Evolutionary conservation across 1,139 yeast genomes (phyloP).

Genomic region (Debaryomyces sp.): DNA sequence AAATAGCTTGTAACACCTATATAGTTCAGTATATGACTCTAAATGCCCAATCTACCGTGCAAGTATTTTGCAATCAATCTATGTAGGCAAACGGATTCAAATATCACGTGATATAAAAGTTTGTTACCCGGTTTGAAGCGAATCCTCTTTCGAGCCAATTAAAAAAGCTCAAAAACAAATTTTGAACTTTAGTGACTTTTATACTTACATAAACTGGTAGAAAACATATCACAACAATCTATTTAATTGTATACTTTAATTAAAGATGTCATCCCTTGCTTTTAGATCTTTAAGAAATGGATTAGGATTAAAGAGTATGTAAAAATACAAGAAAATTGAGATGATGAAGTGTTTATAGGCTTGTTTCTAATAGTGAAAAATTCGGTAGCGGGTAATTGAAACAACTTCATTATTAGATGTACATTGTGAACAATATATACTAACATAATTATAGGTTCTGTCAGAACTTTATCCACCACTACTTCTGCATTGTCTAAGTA

Average conservation of each 20-base stretch:
- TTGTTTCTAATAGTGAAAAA: conserved; percentile 1
- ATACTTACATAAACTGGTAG: conserved; percentile 5
- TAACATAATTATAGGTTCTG: conserved; percentile 24
- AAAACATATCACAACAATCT: background rate
- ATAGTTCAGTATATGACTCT: background rate
- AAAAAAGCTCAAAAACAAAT: conserved; percentile 15
- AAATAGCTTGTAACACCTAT: conserved; percentile 33
- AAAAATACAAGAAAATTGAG: background rate
- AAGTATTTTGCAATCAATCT: background rate
- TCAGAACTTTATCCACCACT: conserved; percentile 47
- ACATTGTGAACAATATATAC: conserved; percentile 11
- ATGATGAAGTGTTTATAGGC: background rate
- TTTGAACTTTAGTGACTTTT: conserved; percentile 7
- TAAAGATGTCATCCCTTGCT: conserved; percentile 46
- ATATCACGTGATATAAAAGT: background rate
- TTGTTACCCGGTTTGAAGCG: conserved; percentile 12
- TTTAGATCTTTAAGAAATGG: conserved; percentile 58
- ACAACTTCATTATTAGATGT: background rate
- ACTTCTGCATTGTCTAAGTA: conserved; percentile 66
- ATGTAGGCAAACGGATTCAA: background rate
- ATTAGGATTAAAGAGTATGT: conserved; percentile 47
- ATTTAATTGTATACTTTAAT: conserved; percentile 2
- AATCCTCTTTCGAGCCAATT: conserved; percentile 10
- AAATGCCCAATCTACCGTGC: background rate
- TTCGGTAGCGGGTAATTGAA: background rate